phyloP scores from a whole-genome alignment of 2,329 filamentous ascomycete species.

The Colletotrichum simmondsii region DNA sequence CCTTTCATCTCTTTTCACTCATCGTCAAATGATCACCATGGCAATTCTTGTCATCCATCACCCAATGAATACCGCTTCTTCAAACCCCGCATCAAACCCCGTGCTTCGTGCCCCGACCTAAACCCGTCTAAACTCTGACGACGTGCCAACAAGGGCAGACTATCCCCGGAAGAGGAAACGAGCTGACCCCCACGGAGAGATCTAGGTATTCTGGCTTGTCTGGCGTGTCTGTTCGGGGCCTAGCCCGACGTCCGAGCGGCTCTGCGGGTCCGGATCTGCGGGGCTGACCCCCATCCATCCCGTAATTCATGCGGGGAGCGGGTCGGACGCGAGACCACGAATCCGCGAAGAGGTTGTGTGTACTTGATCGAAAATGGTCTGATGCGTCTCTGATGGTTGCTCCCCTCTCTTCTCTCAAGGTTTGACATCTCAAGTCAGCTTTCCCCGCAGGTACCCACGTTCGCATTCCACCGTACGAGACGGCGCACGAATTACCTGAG shows the following conservation, averaged over 20 bases:
- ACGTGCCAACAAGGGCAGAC: neutral
- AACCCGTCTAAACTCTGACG: neutral
- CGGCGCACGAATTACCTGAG: slow-evolving; percentile 15
- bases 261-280: slow-evolving; percentile 16
- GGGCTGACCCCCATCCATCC: slow-evolving; percentile 23
- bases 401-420: neutral
- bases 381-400: neutral
- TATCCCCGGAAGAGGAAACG: neutral
- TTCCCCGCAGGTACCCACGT: slow-evolving; percentile 9
- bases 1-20: neutral
- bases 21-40: neutral
- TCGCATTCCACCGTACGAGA: neutral
- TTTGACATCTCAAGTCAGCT: neutral
- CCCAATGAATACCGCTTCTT: neutral
- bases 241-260: slow-evolving; percentile 14
- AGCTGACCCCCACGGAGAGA: slow-evolving; percentile 23
- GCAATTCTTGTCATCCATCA: neutral
- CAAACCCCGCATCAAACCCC: neutral
- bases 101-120: neutral
- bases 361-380: neutral
- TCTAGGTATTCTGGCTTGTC: neutral
- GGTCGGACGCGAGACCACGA: neutral
- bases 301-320: neutral
- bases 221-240: neutral
- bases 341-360: neutral